Conservation (phyloP, 495 filamentous ascomycete species). For the Cercophora scortea region DNA sequence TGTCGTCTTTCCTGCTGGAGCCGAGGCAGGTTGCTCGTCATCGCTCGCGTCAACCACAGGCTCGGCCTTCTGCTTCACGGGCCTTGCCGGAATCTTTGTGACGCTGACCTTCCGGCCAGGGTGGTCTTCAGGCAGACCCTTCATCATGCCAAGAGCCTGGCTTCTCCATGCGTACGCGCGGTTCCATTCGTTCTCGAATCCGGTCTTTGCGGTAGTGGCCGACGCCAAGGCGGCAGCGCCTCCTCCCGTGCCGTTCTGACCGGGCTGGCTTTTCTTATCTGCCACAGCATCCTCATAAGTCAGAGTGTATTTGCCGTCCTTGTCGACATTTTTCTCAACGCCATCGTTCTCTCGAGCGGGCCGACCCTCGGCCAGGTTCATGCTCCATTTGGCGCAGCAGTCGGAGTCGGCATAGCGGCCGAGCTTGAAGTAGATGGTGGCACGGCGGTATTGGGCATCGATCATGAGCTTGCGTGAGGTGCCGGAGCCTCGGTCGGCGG, state of each 20-base stretch:
- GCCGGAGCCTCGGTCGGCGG: constrained; percentile 53
- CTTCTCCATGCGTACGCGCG: constrained; percentile 32
- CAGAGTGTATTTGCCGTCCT: constrained; percentile 30
- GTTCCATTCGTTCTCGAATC: constrained; percentile 23
- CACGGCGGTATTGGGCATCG: constrained; percentile 73
- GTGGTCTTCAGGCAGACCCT: constrained; percentile 57
- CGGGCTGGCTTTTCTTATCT: constrained; percentile 20
- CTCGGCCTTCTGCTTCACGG: constrained; percentile 17
- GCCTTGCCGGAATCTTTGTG: constrained; percentile 54
- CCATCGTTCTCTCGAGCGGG: constrained; percentile 32
- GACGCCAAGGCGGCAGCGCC: not conserved
- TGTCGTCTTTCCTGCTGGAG: not conserved
- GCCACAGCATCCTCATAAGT: constrained; percentile 18
- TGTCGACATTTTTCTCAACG: constrained; percentile 30
- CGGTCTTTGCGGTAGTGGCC: constrained; percentile 6
- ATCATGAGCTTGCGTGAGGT: constrained; percentile 70
- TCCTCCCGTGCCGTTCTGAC: not conserved
- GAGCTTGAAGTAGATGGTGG: constrained; percentile 62
- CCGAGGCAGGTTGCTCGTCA: constrained; percentile 2
- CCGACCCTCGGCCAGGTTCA: constrained; percentile 43
- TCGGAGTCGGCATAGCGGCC: constrained; percentile 69
- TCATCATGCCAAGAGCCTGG: constrained; percentile 43
- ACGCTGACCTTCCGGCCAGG: constrained; percentile 49
- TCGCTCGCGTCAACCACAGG: constrained; percentile 22
- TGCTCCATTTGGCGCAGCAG: constrained; percentile 61